Evolutionary conservation across 345 rosid genomes (phyloP), one percentile per base, ranked within the genome.

Genomic region (Acer negundo): DNA sequence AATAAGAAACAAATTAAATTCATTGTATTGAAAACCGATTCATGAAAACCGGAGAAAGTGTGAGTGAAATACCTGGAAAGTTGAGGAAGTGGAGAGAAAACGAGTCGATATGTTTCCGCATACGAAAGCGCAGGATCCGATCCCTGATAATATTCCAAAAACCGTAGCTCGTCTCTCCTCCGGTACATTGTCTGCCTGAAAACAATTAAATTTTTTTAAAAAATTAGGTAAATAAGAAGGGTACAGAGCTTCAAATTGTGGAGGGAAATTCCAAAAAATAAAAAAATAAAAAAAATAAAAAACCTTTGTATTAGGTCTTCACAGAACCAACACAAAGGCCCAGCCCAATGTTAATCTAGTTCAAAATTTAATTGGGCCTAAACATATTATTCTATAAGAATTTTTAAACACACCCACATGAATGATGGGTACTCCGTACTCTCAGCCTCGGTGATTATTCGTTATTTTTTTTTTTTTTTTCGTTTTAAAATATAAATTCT

Each of bases 181-280:
- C 2, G 89, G 77, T 40, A 95, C 89, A 82, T 85, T 91, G 85
- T 93, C 98, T 9, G 97, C 97, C 97, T 93, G 85, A 67, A 71
- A 73, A 3, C 16, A 15, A 59, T 12, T 24, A 59, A n/a, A n/a
- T n/a, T n/a, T n/a, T n/a, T n/a, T n/a, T n/a, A 6, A 8, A 8
- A 9, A 42, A 42, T 31, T 31, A 31, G 35, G n/a, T 16, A 13
- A 56, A n/a, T 6, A 13, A 7, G 23, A 20, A 56, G 62, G 26
- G 63, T 19, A 10, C 7, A n/a, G 62, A n/a, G 62, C 20, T 20
- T 58, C 23, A 20, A 10, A 47, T 15, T 10, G 24, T 67, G 78
- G 77, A 72, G 79, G 81, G 81, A 67, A 80, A 67, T 26, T 1
- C 0, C 10, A 23, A 20, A 40, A 40, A n/a, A n/a, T n/a, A n/a